phyloP scores from a whole-genome alignment of 306 rosid genomes.

The Cyclanthera cordifolia region DNA sequence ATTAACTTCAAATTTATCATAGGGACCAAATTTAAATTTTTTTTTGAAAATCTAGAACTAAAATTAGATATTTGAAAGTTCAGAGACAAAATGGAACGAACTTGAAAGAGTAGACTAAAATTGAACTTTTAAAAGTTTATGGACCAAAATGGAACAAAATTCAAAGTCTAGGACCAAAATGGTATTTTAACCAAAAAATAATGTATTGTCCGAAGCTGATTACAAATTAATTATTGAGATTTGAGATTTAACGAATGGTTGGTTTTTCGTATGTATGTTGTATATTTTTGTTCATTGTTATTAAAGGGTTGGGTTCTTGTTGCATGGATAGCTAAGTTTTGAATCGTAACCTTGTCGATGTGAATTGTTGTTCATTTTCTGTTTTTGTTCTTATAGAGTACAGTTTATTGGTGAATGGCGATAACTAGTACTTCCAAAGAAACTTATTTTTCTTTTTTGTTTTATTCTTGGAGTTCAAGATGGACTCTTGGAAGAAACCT shows the following conservation, averaged over 20 bases:
- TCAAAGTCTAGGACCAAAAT: too few relatives aligned
- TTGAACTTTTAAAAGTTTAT: too few relatives aligned
- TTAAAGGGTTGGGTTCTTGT: not conserved
- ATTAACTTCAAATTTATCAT: too few relatives aligned
- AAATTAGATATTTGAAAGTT: too few relatives aligned
- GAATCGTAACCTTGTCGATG: too few relatives aligned
- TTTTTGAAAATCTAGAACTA: too few relatives aligned
- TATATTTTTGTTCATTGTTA: not conserved
- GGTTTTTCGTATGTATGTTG: not conserved
- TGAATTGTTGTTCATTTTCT: not conserved
- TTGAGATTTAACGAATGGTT: not conserved
- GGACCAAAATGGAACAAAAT: too few relatives aligned
- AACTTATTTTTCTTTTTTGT: not conserved
- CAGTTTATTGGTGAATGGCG: not conserved
- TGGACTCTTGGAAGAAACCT: not conserved
- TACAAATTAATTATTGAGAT: not conserved
- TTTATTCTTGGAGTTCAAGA: not conserved
- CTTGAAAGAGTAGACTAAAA: too few relatives aligned
- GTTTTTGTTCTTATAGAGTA: not conserved
- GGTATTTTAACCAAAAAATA: not conserved
- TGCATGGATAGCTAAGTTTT: too few relatives aligned
- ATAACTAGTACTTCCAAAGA: too few relatives aligned
- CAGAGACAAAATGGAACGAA: too few relatives aligned
- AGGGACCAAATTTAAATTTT: too few relatives aligned
- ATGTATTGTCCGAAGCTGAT: not conserved